These are phyloP conservation scores for Penicillium sp. DNA, from an alignment of 2,329 filamentous ascomycete species.

Conservation along the genomic window DNA sequence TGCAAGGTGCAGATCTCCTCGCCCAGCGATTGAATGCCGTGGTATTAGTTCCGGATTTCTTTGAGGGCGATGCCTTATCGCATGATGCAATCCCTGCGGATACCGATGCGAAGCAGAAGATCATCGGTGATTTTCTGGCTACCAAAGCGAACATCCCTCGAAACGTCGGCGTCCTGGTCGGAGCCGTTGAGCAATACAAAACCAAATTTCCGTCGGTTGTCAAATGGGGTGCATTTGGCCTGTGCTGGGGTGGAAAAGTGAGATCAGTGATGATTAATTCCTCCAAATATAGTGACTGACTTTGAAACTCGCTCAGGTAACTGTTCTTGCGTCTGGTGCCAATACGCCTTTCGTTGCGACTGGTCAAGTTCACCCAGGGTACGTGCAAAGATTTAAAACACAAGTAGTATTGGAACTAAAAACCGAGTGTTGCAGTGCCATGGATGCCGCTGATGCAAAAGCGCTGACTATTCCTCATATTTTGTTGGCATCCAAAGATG, in stretches of 20 bases:
- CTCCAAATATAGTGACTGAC: background rate
- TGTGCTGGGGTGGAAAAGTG: constrained; percentile 74
- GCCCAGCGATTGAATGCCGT: constrained; percentile 40
- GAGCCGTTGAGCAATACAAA: constrained; percentile 48
- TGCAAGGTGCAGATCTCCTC: constrained; percentile 66
- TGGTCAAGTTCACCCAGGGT: constrained; percentile 40
- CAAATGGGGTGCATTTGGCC: constrained; percentile 63
- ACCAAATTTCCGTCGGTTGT: constrained; percentile 57
- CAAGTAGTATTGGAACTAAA: background rate
- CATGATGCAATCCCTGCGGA: constrained; percentile 60
- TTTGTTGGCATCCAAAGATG: constrained; percentile 67
- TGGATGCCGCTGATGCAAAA: constrained; percentile 61
- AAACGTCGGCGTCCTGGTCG: constrained; percentile 33
- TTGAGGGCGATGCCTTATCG: constrained; percentile 47
- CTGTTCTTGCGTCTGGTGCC: constrained; percentile 47
- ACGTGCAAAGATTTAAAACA: background rate
- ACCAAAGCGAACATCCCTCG: constrained; percentile 35
- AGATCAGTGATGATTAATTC: constrained; percentile 25
- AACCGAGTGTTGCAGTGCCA: constrained; percentile 15
- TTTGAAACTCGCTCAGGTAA: constrained; percentile 27
- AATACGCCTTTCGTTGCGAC: constrained; percentile 55
- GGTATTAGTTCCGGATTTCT: constrained; percentile 44
- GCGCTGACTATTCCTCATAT: constrained; percentile 62
- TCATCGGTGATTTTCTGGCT: constrained; percentile 59
- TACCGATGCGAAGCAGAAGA: constrained; percentile 64